A percentile compares a stretch with the other conserved stretches of the same genome.
Conservation (phyloP, 148 eudicot genomes). For the Vaccinium myrtillus region DNA sequence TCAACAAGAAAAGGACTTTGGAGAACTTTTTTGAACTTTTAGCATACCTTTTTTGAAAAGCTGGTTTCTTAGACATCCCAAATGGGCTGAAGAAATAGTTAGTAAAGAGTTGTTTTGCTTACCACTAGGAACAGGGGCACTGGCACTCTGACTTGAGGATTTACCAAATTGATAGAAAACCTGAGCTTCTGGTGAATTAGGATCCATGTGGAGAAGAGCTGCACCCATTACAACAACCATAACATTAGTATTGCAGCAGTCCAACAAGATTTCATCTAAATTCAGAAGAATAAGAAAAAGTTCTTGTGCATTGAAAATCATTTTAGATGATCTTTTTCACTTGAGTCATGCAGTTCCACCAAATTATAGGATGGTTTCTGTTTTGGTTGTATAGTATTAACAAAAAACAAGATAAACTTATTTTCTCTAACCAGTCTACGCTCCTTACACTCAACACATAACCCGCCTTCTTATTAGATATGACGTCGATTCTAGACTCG, state of each 20-base stretch:
- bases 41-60: no score
- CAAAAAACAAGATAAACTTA: neutral
- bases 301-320: neutral
- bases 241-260: neutral
- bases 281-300: no score
- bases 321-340: neutral
- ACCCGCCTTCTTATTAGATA: neutral
- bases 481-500: neutral
- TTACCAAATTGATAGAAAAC: slow-evolving; percentile 39
- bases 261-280: neutral
- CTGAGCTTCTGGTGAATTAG: slow-evolving; percentile 57
- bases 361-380: neutral
- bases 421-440: neutral
- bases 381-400: neutral
- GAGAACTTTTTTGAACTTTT: neutral
- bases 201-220: slow-evolving; percentile 52
- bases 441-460: neutral
- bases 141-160: slow-evolving; percentile 22
- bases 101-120: neutral
- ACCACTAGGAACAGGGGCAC: slow-evolving; percentile 26
- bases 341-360: neutral
- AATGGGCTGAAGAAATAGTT: neutral
- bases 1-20: no score
- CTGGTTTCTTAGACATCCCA: neutral
- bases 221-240: slow-evolving; percentile 12